Conservation (phyloP, 2,329 filamentous ascomycete genomes). For the Fusarium euwallaceae region DNA sequence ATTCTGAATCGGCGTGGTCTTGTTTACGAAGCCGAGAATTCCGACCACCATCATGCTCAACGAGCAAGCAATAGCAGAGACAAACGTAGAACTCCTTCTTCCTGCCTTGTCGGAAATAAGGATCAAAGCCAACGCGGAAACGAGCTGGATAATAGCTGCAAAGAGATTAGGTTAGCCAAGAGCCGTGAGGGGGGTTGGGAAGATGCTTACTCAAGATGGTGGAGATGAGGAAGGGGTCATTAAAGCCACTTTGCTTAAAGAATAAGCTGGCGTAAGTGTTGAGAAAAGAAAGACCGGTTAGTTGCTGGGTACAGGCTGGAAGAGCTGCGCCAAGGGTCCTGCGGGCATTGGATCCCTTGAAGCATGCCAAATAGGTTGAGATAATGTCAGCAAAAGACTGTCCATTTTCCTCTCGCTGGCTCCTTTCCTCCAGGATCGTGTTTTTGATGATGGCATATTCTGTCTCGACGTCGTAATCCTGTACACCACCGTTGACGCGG, state of each 20-base stretch:
- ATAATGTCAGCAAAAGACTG: not conserved
- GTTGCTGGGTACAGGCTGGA: not conserved
- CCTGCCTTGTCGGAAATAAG: not conserved
- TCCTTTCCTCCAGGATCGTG: not conserved
- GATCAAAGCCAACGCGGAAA: not conserved
- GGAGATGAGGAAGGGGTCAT: not conserved
- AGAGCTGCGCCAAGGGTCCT: not conserved
- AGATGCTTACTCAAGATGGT: not conserved
- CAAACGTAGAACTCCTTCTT: not conserved
- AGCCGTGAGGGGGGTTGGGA: not conserved
- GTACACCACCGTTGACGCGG: not conserved
- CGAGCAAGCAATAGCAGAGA: not conserved
- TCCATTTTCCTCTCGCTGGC: not conserved
- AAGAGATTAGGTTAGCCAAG: not conserved
- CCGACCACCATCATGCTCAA: not conserved
- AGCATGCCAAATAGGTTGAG: not conserved
- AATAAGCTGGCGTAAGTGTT: not conserved
- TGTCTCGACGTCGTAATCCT: not conserved
- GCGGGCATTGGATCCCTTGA: not conserved
- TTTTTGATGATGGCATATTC: conserved; percentile 1
- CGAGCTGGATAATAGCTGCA: not conserved
- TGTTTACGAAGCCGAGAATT: not conserved
- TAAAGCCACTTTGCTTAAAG: not conserved
- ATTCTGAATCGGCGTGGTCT: not conserved
- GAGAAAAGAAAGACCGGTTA: not conserved